Evolutionary conservation across 1,139 yeast species (phyloP), one percentile per base, ranked within the genome.

Genomic region (Candida dubliniensis): DNA sequence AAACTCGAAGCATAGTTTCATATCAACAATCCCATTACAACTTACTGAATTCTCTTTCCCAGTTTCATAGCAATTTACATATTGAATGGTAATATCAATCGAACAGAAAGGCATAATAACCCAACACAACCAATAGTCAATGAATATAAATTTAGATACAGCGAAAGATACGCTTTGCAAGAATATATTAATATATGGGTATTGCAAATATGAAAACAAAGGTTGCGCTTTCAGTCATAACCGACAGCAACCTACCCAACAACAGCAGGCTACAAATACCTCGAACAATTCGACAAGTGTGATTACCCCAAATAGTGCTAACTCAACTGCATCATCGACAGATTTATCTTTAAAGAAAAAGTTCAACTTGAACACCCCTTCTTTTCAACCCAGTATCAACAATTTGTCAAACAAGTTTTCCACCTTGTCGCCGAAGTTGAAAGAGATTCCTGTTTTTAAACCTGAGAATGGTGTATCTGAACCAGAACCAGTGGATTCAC

Each of bases 181-280:
- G 61, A 89, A 89, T 60, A 83, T 89, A 46, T 79, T 84, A 42
- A 87, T 88, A 39, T 90, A 88, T 66, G 97, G 96, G 8, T 88
- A 79, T 57, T 90, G 97, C 71, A 88, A 88, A 63, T 89, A 79
- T 66, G 93, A 87, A 54, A 87, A 87, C 55, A 89, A 88, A 58
- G 96, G 96, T 14, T 89, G 96, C 61, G 87, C 86, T 2, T 89
- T 88, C 61, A 82, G 81, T 44, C 96, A 89, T 57, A 81, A 78
- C 39, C 56, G 56, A 54, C 48, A 59, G 18, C 50, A 34, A 25
- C 47, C 51, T 29, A 41, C 43, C 25, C 38, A 35, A n/a, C 41
- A 40, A 33, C 42, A 36, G 13, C 56, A 14, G 30, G n/a, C 10
- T 10, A 27, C 30, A 33, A 31, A 11, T 18, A 33, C 36, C 11